Evolutionary conservation across 176 grass and related monocot genomes (phyloP), one percentile per base, ranked within the genome.

Genomic region (Bolboschoenus planiculmis): DNA sequence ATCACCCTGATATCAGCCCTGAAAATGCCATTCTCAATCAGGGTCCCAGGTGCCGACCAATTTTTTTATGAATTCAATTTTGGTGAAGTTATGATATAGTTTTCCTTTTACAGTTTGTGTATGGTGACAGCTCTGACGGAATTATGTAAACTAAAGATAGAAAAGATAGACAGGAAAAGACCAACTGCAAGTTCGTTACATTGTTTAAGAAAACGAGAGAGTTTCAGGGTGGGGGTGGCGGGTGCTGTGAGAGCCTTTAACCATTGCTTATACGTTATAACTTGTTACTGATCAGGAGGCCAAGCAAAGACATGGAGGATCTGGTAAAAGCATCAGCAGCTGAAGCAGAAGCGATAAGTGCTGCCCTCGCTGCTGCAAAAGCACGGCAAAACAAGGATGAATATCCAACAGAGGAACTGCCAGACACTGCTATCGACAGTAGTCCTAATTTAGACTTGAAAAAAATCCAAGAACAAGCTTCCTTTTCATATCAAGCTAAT

Each of bases 1-100:
- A 93, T 66, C 81, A 88, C 56, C 89, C 89, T 81, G 96, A 99
- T 87, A 99, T 95, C 82, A 99, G 92, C 86, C 81, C 92, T 73
- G 96, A 99, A 86, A 95, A 99, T 83, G 90, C 96, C 16, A 73
- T 93, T 77, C 83, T 94, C 14, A 40, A 82, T 48, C 92, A 93
- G 80, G 92, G 90, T 85, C 90, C 90, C 76, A 95, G 96, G 96
- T 99, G 72, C 72, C 26, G 51, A 50, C 46, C 24, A 48, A 50
- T 20, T 51, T 18, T 72, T 42, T 33, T 21, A 70, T 51, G 42
- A 10, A 76, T 27, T 74, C 42, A 5, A 74, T 70, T 68, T 40
- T 10, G 16, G 21, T 46, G 37, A 72, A 44, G 21, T 23, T 72
- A 72, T 68, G 15, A 26, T 72, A 46, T 9, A 72, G 37, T 46